phyloP scores from a whole-genome alignment of 2,329 filamentous ascomycete genomes.

The Pseudogymnoascus sp. region DNA sequence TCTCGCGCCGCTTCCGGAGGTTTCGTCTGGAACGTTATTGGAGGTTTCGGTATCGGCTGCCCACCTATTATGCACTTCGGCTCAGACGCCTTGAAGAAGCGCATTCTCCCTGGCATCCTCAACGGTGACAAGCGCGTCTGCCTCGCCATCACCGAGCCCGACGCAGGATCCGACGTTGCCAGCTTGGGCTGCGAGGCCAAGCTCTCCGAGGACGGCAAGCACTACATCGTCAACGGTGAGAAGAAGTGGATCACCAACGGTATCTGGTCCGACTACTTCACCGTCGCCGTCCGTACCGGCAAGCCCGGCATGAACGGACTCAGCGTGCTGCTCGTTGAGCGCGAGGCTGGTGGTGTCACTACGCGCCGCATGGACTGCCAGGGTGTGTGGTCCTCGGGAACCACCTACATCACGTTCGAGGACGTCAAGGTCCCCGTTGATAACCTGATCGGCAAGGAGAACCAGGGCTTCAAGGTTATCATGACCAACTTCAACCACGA shows the following conservation, averaged over 20 bases:
- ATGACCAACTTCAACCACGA: constrained; percentile 99
- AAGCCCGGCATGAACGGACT: constrained; percentile 87
- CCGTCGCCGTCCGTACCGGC: constrained; percentile 86
- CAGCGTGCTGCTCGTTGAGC: constrained; percentile 84
- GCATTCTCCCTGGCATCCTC: constrained; percentile 81
- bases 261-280: constrained; percentile 95
- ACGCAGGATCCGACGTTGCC: constrained; percentile 90
- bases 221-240: constrained; percentile 98
- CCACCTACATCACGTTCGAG: constrained; percentile 96
- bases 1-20: constrained; percentile 83
- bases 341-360: constrained; percentile 71
- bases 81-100: constrained; percentile 65
- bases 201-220: constrained; percentile 88
- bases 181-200: constrained; percentile 95
- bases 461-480: constrained; percentile 96
- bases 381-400: constrained; percentile 90
- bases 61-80: constrained; percentile 90
- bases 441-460: constrained; percentile 95
- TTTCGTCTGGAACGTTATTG: constrained; percentile 93
- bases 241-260: constrained; percentile 99
- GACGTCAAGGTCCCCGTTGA: constrained; percentile 99
- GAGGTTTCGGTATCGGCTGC: constrained; percentile 91
- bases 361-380: constrained; percentile 98
- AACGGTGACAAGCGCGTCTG: constrained; percentile 95
- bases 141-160: constrained; percentile 91